Base-by-base conservation (phyloP, 345 rosid species). In the Populus alba region DNA sequence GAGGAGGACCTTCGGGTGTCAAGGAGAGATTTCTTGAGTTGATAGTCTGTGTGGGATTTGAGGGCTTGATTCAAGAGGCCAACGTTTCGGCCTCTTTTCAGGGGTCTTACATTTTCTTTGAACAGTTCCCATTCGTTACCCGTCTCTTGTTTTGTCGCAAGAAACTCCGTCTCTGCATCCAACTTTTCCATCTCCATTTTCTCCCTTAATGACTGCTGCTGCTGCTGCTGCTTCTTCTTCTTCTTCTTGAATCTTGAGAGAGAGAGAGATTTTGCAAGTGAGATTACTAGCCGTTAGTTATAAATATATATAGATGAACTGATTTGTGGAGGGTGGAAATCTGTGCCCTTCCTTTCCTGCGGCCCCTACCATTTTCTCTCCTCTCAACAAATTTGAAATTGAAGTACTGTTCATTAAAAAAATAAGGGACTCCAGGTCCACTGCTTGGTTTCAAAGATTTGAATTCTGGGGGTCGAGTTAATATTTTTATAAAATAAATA, bases 71-170 rank as follows among this genome's bases (percentile, higher is more conserved):
- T 95, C 68, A 95, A 86, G 77, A 89, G 81, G 49, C 80, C 25
- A 74, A 95, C 86, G 35, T 91, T 90, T 70, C 98, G 97, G 27
- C 98, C 98, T 77, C 98, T 83, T 89, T 93, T 93, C 62, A 95
- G 76, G 0, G 97, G 97, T 75, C 95, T 81, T 9, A 95, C 92
- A 82, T 95, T 95, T 73, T 95, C 99, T 80, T 95, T 95, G 88
- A 85, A 95, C 47, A 90, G 87, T 78, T 95, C 98, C 99, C 99
- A 95, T 82, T 95, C 97, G 66, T 83, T 68, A 7, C 98, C 94
- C 0, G 92, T 92, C 87, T 92, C 90, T 74, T 86, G 85, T 67
- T 87, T 91, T 7, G 92, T 90, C 5, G 84, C 88, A 1, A 95
- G 88, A 80, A 95, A 95, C 86, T 85, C 89, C 35, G 93, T 63